Percentiles rank a stretch among this genome's conserved stretches.
phyloP scores from a whole-genome alignment of 2,329 filamentous ascomycete species.

The Aspergillus aculeatinus region DNA sequence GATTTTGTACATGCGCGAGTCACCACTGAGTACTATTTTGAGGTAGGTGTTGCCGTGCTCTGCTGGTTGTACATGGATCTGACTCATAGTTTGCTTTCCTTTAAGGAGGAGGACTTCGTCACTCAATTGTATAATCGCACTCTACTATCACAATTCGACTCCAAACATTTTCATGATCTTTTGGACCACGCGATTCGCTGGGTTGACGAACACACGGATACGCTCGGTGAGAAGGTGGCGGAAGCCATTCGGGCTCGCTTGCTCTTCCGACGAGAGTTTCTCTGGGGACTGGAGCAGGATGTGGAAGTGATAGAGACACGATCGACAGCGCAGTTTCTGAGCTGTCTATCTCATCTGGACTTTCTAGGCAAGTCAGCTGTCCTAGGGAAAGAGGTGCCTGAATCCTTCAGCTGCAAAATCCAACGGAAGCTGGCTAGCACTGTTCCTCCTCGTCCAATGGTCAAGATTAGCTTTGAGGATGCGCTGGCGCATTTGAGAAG shows the following conservation, averaged over 20 bases:
- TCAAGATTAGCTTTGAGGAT: constrained; percentile 70
- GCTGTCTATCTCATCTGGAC: constrained; percentile 49
- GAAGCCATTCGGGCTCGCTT: constrained; percentile 66
- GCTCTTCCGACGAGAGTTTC: constrained; percentile 58
- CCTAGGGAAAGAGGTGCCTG: constrained; percentile 65
- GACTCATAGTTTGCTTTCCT: neutral
- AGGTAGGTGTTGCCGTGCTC: constrained; percentile 54
- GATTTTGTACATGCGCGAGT: constrained; percentile 75
- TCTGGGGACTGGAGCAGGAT: constrained; percentile 42
- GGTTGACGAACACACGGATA: constrained; percentile 41
- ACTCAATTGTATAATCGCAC: constrained; percentile 84
- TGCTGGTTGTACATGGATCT: neutral
- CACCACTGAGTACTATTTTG: constrained; percentile 82
- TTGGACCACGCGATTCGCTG: constrained; percentile 57
- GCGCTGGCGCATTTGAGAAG: constrained; percentile 68
- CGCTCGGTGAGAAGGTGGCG: constrained; percentile 39
- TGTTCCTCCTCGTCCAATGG: constrained; percentile 87
- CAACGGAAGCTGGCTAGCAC: constrained; percentile 91
- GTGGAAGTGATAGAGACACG: constrained; percentile 31
- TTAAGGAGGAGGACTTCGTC: constrained; percentile 91
- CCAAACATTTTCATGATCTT: constrained; percentile 55
- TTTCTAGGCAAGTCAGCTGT: constrained; percentile 59
- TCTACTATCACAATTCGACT: constrained; percentile 65
- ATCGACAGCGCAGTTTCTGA: constrained; percentile 28
- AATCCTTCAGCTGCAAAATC: constrained; percentile 86